Conservation (phyloP, 129 eudicot genomes). For the Lactuca saligna region DNA sequence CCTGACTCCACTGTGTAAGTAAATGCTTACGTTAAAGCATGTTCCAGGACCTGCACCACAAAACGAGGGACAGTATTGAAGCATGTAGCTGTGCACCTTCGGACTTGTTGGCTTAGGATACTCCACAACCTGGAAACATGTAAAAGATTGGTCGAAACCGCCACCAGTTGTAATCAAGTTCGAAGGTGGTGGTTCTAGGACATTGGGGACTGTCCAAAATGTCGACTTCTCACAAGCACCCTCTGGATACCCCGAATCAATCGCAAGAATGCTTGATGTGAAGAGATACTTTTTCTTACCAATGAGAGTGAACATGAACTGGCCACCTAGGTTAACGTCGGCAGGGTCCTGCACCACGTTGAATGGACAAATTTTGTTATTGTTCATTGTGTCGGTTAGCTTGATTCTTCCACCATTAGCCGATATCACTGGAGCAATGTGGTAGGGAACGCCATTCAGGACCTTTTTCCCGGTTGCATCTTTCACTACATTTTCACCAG, state of each 20-base stretch:
- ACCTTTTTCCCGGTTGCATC: slow-evolving; percentile 23
- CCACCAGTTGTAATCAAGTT: slow-evolving; percentile 18
- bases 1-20: not conserved
- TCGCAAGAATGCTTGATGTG: slow-evolving; percentile 8
- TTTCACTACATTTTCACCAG: not conserved
- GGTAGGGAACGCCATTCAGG: not conserved
- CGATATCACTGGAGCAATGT: slow-evolving; percentile 16
- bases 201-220: not conserved
- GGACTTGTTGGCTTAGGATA: slow-evolving; percentile 25
- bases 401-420: slow-evolving; percentile 19
- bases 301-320: not conserved
- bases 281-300: slow-evolving; percentile 4
- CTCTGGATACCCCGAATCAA: not conserved
- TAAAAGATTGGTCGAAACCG: not conserved
- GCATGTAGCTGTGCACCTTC: slow-evolving; percentile 26
- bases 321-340: slow-evolving; percentile 3
- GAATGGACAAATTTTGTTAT: slow-evolving; percentile 5
- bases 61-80: slow-evolving; percentile 18
- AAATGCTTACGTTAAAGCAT: slow-evolving; percentile 28
- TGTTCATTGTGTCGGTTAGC: slow-evolving; percentile 11
- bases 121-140: slow-evolving; percentile 21
- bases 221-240: not conserved
- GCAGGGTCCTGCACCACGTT: slow-evolving; percentile 1
- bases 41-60: slow-evolving; percentile 28
- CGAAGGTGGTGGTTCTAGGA: slow-evolving; percentile 13